Evolutionary conservation across 2,329 filamentous ascomycete species (phyloP).

Genomic region (Allantophomopsis lycopodina): DNA sequence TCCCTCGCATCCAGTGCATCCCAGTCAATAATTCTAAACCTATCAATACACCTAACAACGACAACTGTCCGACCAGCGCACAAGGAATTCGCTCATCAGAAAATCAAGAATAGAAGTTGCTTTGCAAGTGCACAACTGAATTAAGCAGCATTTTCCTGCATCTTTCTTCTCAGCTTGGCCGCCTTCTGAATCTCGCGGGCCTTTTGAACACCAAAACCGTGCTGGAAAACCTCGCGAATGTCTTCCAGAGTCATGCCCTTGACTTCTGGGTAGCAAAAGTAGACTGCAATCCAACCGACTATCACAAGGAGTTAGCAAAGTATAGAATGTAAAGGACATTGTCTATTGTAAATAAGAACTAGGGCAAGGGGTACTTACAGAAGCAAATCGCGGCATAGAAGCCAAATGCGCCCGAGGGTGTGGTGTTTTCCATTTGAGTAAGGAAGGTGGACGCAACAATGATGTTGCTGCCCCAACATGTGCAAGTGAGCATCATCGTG

Average conservation of each 20-base stretch:
- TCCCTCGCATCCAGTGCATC: no score
- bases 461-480: conserved; percentile 31
- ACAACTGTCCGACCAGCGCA: no score
- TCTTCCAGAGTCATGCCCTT: conserved; percentile 36
- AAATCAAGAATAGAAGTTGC: no score
- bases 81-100: no score
- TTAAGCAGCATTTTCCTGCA: not conserved
- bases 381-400: conserved; percentile 34
- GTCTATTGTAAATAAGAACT: no score
- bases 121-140: no score
- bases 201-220: conserved; percentile 27
- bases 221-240: conserved; percentile 29
- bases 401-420: conserved; percentile 31
- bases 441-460: conserved; percentile 35
- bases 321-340: no score
- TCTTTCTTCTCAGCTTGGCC: not conserved
- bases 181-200: conserved; percentile 19
- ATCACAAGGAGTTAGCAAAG: no score
- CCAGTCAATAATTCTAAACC: no score
- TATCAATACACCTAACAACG: no score
- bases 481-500: conserved; percentile 33
- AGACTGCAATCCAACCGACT: conserved; percentile 28
- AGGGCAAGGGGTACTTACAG: not conserved
- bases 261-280: conserved; percentile 35
- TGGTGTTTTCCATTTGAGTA: conserved; percentile 32